phyloP scores from a whole-genome alignment of 345 rosid species.

The Eucalyptus tenuipes region DNA sequence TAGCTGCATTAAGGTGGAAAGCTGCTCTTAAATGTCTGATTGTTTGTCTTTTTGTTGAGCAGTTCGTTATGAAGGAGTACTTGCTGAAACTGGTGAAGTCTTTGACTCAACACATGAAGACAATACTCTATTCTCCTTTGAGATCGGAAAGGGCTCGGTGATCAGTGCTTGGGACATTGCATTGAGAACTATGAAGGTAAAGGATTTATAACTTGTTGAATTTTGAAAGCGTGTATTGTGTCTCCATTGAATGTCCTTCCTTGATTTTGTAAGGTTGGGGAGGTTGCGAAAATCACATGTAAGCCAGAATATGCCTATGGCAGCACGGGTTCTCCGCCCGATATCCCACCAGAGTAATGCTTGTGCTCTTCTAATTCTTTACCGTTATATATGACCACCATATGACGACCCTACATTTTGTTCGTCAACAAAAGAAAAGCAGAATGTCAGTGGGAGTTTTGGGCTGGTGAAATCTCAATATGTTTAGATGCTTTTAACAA shows the following conservation, averaged over 20 bases:
- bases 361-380: background rate
- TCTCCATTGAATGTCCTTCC: background rate
- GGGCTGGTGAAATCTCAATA: background rate
- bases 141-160: conserved; percentile 73
- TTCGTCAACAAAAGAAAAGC: background rate
- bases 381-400: background rate
- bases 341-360: conserved; percentile 77
- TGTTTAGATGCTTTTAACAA: background rate
- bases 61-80: conserved; percentile 87
- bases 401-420: background rate
- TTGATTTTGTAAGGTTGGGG: conserved; percentile 59
- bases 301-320: conserved; percentile 96
- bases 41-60: background rate
- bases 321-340: conserved; percentile 79
- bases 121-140: conserved; percentile 80
- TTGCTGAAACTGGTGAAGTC: conserved; percentile 76
- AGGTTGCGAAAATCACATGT: conserved; percentile 86
- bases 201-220: background rate
- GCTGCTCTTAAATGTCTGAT: background rate
- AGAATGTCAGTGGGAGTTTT: background rate
- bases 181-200: conserved; percentile 78
- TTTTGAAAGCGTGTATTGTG: background rate
- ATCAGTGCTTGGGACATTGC: conserved; percentile 90
- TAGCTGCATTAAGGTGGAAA: background rate
- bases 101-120: conserved; percentile 87